Base-by-base conservation (phyloP, 495 filamentous ascomycete genomes). In the Podospora comata region DNA sequence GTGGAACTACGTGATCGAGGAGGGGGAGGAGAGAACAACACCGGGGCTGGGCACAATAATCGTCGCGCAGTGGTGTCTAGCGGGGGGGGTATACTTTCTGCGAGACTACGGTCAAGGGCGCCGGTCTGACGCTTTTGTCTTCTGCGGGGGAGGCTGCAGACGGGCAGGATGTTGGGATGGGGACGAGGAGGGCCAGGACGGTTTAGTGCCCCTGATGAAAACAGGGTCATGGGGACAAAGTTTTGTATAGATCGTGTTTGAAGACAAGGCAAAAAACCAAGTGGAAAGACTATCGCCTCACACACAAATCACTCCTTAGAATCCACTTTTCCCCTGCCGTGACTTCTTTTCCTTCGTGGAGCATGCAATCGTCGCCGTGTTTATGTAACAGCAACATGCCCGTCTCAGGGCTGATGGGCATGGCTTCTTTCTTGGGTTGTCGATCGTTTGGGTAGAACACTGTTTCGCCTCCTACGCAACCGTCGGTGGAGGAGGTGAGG, bases 251-350 rank as follows among this genome's bases (percentile, higher is more conserved):
- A 32, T 32, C 30, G 7, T 32, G 4, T 32, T 32, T 32, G 30
- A 32, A 32, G 30, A 23, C 23, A 23, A 0, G 23, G 23, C 23
- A 23, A 23, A 23, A 1, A 23, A 23, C 0, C 30, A 32, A 7
- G 7, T 32, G 0, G 4, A 7, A 32, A 32, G 30, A 7, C 7
- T 32, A 32, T 32, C 30, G 30, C 30, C 30, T 85, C 20, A 96
- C 88, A 72, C 93, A 93, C 65, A 97, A 78, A 82, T 97, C 94
- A 63, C 90, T 96, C 65, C 94, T 82, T 63, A 97, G 84, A 64
- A 98, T 89, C 94, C 94, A 97, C 76, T 97, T 97, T 77, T 96
- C 93, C 16, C 94, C 94, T 56, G 84, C 82, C 0, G 76, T 85
- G 0, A 97, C 94, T 72, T 95, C 86, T 68, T 82, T 84, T 7